These are phyloP conservation scores for Halenospora varia DNA, from an alignment of 495 filamentous ascomycete genomes.

Conservation along the genomic window DNA sequence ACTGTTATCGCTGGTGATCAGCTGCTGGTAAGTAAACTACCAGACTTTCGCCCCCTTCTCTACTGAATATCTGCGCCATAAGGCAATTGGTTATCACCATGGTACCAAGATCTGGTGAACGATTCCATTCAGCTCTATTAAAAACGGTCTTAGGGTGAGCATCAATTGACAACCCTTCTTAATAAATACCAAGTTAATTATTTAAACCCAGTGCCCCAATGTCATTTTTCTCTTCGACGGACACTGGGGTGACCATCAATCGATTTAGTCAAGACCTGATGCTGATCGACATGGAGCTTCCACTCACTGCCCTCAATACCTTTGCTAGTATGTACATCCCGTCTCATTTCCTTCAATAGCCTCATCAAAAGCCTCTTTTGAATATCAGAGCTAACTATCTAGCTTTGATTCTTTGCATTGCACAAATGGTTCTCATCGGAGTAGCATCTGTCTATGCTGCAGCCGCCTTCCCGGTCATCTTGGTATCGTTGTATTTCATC, in stretches of 20 bases:
- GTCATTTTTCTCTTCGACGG: conserved; percentile 19
- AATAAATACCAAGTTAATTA: conserved; percentile 38
- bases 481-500: conserved; percentile 35
- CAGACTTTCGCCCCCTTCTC: background rate
- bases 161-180: conserved; percentile 18
- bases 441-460: conserved; percentile 21
- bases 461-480: conserved; percentile 27
- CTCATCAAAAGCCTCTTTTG: background rate
- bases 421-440: conserved; percentile 11
- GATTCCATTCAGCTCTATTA: background rate
- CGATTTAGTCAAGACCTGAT: conserved; percentile 12
- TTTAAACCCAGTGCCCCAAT: conserved; percentile 20
- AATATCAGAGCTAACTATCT: conserved; percentile 34
- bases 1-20: background rate
- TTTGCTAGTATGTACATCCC: conserved; percentile 3
- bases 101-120: conserved; percentile 1
- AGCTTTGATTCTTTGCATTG: conserved; percentile 11
- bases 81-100: conserved; percentile 14
- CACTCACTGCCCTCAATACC: background rate
- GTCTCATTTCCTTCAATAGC: background rate
- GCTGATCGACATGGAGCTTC: conserved; percentile 21
- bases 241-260: conserved; percentile 19
- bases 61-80: conserved; percentile 4
- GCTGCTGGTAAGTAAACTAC: background rate
- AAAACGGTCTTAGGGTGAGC: conserved; percentile 2